Base-by-base conservation (phyloP, 2,329 filamentous ascomycete species). In the Daldinia eschscholtzii region DNA sequence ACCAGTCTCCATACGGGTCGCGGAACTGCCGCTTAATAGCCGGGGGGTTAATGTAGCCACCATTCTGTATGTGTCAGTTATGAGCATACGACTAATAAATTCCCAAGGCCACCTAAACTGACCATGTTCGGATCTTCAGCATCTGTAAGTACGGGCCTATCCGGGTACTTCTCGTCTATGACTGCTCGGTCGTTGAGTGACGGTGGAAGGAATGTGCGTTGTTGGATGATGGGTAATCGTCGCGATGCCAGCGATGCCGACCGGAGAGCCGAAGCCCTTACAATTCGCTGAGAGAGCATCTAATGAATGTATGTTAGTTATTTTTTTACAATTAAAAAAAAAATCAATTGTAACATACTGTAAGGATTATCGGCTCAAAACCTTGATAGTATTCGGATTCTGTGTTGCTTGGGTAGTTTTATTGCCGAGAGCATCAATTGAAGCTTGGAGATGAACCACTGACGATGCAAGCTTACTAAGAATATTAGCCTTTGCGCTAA, bases 1-100 rank as follows among this genome's bases (percentile, higher is more conserved):
- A 98, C 93, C 94, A 99, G 79, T 93, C 91, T 79, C 83, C 95
- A 80, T 98, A 89, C 39, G 97, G 96, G 81, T 98, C 96, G 80
- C 96, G 93, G 84, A 93, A 92, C 81, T 94, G 91, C 75, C 95
- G 92, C 87, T 97, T 98, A 82, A 95, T 84, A 61, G 86, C 83
- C 13, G 90, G 89, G 65, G 93, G 92, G 83, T 94, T 93, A 78
- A 92, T 87, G 81, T 93, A 96, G 81, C 91, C 92, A 78, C 93
- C 93, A 81, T 94, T 97, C 92, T 94, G 79, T 28, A 33, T 48
- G 35, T n/a, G 55, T 77, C 68, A 77, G 74, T 68, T 64, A 42
- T 18, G 28, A 33, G 18, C 39, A 35, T 57, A 28, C 30, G 4
- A 28, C 37, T 13, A 46, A 57, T 13, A 4, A 18, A 57, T 52